These are phyloP conservation scores for Solanum piurae DNA, from an alignment of 257 asterid genomes.

Conservation along the genomic window DNA sequence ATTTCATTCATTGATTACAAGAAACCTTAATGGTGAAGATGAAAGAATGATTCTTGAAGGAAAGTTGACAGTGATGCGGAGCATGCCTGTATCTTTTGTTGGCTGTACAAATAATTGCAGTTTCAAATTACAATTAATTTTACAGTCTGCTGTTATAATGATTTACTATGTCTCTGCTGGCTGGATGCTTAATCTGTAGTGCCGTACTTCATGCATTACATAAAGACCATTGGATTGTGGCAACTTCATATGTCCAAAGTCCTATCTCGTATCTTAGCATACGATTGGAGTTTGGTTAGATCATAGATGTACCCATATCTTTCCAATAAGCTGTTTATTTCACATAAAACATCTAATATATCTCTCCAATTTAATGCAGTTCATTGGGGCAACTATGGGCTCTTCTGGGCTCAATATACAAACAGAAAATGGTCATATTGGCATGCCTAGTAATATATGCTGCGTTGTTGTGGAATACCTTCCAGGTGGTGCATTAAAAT, in stretches of 20 bases:
- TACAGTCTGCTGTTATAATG: neutral
- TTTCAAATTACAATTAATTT: neutral
- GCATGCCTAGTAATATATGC: slow-evolving; percentile 76
- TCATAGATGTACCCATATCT: neutral
- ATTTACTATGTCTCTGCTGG: neutral
- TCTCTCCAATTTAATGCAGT: slow-evolving; percentile 28
- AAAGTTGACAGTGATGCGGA: neutral
- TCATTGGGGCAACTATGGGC: slow-evolving; percentile 87
- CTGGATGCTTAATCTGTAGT: neutral
- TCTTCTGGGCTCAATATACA: slow-evolving; percentile 66
- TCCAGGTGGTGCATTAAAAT: slow-evolving; percentile 74
- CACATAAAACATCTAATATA: neutral
- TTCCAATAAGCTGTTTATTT: neutral
- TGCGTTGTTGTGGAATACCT: slow-evolving; percentile 84
- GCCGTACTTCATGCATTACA: neutral
- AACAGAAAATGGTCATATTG: slow-evolving; percentile 71
- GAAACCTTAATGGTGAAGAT: neutral
- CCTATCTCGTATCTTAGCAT: neutral
- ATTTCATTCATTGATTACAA: neutral
- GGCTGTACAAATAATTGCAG: neutral
- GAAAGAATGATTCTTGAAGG: neutral
- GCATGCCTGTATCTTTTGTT: neutral
- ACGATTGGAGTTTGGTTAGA: neutral
- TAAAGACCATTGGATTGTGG: neutral
- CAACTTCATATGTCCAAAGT: neutral